Base-by-base conservation (phyloP, 1,284 basidiomycete species). In the Cyathus olla region DNA sequence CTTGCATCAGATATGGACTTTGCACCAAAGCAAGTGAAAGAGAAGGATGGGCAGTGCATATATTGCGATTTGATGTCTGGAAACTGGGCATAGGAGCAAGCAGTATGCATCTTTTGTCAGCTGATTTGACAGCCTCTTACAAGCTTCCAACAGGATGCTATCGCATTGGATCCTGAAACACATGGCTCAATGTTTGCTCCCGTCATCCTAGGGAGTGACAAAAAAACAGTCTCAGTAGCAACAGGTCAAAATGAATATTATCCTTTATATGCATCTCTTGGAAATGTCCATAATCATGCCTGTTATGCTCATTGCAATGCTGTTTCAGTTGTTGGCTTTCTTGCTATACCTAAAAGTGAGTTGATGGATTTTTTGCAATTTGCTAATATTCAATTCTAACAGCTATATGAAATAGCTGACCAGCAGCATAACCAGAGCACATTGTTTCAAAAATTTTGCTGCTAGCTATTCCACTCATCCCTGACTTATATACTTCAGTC, bases 151-250 rank as follows among this genome's bases (percentile, higher is more conserved):
- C 58, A 68, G 66, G 64, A 69, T 47, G 56, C 40, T 17, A 61
- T 74, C 49, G 64, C 67, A 3, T 13, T 61, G 15, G 69, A 76
- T 35, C 39, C 46, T 15, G 11, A 39, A 1, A 69, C 57, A 8
- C 61, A 69, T 58, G 76, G 76, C 5, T 60, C 74, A 1, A 71
- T 63, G 8, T 75, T 77, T 49, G 64, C 72, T 21, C 75, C 76
- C 0, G 59, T 78, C 17, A 75, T 82, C 17, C 61, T 77, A 0
- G 74, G 77, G 0, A 76, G 75, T 44, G 71, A 81, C 62, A 81
- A 81, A 59, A 81, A 72, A 0, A 78, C 76, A 13, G 62, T 74
- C 4, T 73, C 69, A 4, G 64, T 72, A 4, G 65, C 53, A 4
- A 74, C 72, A 1, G 61, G 73, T 0, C 63, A 74, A 13, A 61